Percentiles rank a stretch among this genome's conserved stretches.
phyloP scores from a whole-genome alignment of 2,329 filamentous ascomycete species.

The Phymatotrichopsis omnivora region DNA sequence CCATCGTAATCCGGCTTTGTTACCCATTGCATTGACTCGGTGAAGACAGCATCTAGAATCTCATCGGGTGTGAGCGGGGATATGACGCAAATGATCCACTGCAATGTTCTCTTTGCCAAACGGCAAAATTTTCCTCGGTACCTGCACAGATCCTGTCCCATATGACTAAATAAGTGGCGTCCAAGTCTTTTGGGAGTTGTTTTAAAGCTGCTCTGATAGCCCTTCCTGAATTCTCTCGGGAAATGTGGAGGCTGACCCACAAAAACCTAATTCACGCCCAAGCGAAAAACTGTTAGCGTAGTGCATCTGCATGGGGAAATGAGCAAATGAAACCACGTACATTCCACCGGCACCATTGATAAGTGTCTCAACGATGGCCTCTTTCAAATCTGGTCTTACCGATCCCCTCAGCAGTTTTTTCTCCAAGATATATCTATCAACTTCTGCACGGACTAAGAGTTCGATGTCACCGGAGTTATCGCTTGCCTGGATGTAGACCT shows the following conservation, averaged over 20 bases:
- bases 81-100: slow-evolving; percentile 3
- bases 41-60: slow-evolving; percentile 3
- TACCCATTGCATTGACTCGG: too few relatives aligned
- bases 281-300: background rate
- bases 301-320: background rate
- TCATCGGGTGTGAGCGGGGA: background rate
- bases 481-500: slow-evolving; percentile 10
- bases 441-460: slow-evolving; percentile 3
- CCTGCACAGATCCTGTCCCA: background rate
- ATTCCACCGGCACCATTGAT: slow-evolving; percentile 9
- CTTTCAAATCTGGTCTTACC: background rate
- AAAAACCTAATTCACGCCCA: slow-evolving; percentile 3
- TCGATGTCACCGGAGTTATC: slow-evolving; percentile 14
- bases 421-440: slow-evolving; percentile 7
- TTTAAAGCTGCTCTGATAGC: background rate
- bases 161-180: slow-evolving; percentile 1
- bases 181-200: background rate
- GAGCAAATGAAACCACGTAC: slow-evolving; percentile 6
- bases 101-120: background rate
- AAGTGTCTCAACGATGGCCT: slow-evolving; percentile 4
- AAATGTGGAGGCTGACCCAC: slow-evolving; percentile 10
- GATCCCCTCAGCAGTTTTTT: slow-evolving; percentile 3
- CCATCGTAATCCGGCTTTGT: too few relatives aligned
- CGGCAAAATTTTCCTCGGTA: background rate
- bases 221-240: background rate